Evolutionary conservation across 768 basidiomycete species (phyloP).

Genomic region (Termitomyces bulborhizus): DNA sequence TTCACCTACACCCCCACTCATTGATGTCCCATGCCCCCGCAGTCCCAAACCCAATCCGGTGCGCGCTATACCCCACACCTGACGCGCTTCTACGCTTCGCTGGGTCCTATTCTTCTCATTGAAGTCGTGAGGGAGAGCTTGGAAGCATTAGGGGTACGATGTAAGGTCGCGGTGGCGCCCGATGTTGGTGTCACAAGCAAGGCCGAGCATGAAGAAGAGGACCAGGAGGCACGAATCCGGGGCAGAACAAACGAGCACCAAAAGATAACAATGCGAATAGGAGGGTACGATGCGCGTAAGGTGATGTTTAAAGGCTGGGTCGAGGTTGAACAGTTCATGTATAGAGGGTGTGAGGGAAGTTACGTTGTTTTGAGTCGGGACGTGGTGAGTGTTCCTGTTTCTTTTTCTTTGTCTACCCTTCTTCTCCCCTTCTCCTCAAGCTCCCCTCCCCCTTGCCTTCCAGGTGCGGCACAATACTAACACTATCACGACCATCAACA

Average conservation of each 20-base stretch:
- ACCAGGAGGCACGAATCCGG: neutral
- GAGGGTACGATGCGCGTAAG: neutral
- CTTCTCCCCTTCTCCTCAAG: no score
- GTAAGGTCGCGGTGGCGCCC: constrained; percentile 25
- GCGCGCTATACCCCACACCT: constrained; percentile 66
- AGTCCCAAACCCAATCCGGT: constrained; percentile 84
- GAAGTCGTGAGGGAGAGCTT: constrained; percentile 51
- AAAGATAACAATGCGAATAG: neutral
- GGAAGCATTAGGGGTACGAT: constrained; percentile 39
- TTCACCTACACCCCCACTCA: neutral
- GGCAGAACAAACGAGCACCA: no score
- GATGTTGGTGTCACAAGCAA: no score
- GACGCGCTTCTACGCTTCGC: constrained; percentile 73
- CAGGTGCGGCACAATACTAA: no score
- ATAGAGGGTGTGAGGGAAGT: neutral
- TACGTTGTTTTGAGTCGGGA: neutral
- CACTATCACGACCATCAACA: no score
- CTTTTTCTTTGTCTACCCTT: no score
- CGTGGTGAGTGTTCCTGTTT: neutral
- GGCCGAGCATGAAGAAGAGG: no score
- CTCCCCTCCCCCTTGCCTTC: no score
- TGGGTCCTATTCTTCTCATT: constrained; percentile 48
- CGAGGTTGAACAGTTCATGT: neutral
- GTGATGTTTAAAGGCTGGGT: neutral
- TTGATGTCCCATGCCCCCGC: neutral